phyloP scores from a whole-genome alignment of 257 asterid species.

The Thymus quinquecostatus region DNA sequence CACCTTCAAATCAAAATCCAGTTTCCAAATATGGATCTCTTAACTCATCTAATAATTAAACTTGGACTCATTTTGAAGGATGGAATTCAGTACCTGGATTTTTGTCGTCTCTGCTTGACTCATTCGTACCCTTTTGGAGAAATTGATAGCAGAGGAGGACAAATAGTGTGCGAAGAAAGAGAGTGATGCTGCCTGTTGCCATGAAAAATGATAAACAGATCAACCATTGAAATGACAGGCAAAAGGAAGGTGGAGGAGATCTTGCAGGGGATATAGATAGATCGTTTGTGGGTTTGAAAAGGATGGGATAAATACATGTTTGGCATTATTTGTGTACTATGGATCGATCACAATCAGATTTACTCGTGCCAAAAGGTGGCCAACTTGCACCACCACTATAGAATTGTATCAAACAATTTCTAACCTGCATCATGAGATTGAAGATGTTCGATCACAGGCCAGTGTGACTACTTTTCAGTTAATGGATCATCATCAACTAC shows the following conservation, averaged over 20 bases:
- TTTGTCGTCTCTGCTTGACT: neutral
- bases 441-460: neutral
- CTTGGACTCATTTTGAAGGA: neutral
- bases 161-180: conserved; percentile 22
- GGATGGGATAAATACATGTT: conserved; percentile 23
- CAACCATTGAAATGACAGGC: conserved; percentile 33
- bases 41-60: neutral
- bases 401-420: conserved; percentile 12
- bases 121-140: neutral
- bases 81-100: neutral
- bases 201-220: conserved; percentile 27
- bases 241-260: conserved; percentile 33
- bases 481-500: conserved; percentile 11
- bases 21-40: conserved; percentile 6
- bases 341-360: conserved; percentile 26
- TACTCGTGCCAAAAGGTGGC: conserved; percentile 28
- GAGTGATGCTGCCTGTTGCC: conserved; percentile 36
- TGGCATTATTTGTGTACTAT: conserved; percentile 13
- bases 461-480: neutral
- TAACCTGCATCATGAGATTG: conserved; percentile 11
- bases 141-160: neutral
- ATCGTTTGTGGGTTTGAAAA: conserved; percentile 24
- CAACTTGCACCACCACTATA: conserved; percentile 40
- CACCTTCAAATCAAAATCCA: neutral
- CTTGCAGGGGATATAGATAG: conserved; percentile 6